Conservation (phyloP, 2,329 filamentous ascomycete species). For the Paraphaeosphaeria sporulosa region DNA sequence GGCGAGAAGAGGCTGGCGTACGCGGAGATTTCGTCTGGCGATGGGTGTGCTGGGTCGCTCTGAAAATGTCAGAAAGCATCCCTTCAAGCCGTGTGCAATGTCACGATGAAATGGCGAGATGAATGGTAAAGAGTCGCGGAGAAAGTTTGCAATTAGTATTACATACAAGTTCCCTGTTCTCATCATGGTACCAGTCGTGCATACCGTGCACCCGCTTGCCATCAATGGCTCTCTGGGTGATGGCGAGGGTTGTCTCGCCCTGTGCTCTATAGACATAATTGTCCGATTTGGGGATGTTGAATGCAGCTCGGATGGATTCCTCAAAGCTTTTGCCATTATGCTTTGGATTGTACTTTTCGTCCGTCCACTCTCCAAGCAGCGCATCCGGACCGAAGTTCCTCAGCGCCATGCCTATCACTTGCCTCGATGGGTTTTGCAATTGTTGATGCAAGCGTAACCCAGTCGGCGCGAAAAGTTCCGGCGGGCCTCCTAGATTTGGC, state of each 20-base stretch:
- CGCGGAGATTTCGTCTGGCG: constrained; percentile 64
- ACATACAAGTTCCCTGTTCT: constrained; percentile 46
- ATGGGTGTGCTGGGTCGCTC: constrained; percentile 30
- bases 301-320: constrained; percentile 56
- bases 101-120: background rate
- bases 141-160: background rate
- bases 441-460: background rate
- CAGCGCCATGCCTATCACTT: constrained; percentile 29
- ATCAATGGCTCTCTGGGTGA: constrained; percentile 59
- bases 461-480: background rate
- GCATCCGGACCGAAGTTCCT: constrained; percentile 54
- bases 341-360: constrained; percentile 41
- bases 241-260: constrained; percentile 58
- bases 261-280: constrained; percentile 61
- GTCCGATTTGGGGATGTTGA: constrained; percentile 55
- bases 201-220: constrained; percentile 56
- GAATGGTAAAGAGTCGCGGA: background rate
- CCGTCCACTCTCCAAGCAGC: constrained; percentile 55
- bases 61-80: constrained; percentile 7
- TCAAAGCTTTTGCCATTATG: constrained; percentile 46
- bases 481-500: background rate
- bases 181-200: constrained; percentile 61
- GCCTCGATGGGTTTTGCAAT: background rate
- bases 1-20: constrained; percentile 74
- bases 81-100: background rate